Conservation (phyloP, 352 stramenopile genomes). For the Phytopythium cucurbitacearum region DNA sequence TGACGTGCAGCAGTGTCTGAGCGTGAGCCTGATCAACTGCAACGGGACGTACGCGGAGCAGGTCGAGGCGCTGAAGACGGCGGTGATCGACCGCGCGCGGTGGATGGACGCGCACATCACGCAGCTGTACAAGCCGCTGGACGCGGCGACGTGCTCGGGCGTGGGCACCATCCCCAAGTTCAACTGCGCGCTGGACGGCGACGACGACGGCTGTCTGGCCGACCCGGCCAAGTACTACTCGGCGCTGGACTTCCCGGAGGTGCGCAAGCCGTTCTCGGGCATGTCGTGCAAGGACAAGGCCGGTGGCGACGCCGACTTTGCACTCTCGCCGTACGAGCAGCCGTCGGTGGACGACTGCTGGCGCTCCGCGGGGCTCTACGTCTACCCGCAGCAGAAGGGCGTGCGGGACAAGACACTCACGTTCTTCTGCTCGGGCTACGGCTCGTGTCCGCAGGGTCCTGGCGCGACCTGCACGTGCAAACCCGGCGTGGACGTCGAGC, state of each 20-base stretch:
- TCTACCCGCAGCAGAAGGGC: conserved; percentile 59
- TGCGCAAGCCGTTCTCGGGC: conserved; percentile 50
- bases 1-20: conserved; percentile 48
- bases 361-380: conserved; percentile 45
- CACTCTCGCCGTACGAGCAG: conserved; percentile 27
- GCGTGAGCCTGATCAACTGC: conserved; percentile 48
- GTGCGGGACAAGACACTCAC: conserved; percentile 59
- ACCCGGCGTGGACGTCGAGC: conserved; percentile 29
- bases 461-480: conserved; percentile 57
- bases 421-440: conserved; percentile 63
- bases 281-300: conserved; percentile 26
- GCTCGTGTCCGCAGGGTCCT: conserved; percentile 45
- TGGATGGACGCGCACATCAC: conserved; percentile 79
- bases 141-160: conserved; percentile 48
- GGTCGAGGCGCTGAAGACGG: conserved; percentile 33
- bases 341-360: conserved; percentile 73
- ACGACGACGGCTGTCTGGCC: conserved; percentile 53
- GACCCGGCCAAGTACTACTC: conserved; percentile 63
- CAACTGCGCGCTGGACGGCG: conserved; percentile 58
- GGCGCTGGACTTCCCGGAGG: conserved; percentile 39
- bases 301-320: conserved; percentile 1
- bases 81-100: conserved; percentile 40
- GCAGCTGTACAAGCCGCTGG: conserved; percentile 57
- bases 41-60: conserved; percentile 57
- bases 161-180: conserved; percentile 60